Percentiles rank a stretch among this genome's conserved stretches.
These are phyloP conservation scores for Blastocystis hominis DNA, from an alignment of 352 stramenopile genomes.

Conservation along the genomic window DNA sequence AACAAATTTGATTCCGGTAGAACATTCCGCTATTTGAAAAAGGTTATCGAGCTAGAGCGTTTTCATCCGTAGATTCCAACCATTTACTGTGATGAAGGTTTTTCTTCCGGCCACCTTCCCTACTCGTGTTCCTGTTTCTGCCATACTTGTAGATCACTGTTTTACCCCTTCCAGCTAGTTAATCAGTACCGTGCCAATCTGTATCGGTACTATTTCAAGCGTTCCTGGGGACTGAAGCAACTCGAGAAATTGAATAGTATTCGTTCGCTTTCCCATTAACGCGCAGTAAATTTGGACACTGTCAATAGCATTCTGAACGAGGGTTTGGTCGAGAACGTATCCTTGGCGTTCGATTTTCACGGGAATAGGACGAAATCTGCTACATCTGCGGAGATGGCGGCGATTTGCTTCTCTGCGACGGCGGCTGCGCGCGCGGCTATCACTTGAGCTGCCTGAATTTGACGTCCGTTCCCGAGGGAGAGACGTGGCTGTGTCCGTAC, in stretches of 20 bases:
- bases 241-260: constrained; percentile 49
- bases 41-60: background rate
- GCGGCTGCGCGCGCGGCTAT: constrained; percentile 33
- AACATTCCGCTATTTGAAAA: background rate
- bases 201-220: constrained; percentile 30
- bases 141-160: background rate
- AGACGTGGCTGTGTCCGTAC: constrained; percentile 45
- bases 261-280: background rate
- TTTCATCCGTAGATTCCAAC: background rate
- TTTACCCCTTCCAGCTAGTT: background rate
- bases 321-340: background rate
- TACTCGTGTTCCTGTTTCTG: constrained; percentile 47
- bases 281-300: constrained; percentile 19
- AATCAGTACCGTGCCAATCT: background rate
- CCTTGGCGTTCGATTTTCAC: background rate
- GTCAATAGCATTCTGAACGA: constrained; percentile 17
- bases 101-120: background rate
- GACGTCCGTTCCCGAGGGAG: background rate
- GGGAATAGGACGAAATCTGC: constrained; percentile 20
- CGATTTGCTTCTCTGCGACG: constrained; percentile 51
- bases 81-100: background rate
- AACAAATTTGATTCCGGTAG: background rate
- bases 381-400: constrained; percentile 50
- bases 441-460: constrained; percentile 37
- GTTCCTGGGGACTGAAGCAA: constrained; percentile 30